phyloP scores from a whole-genome alignment of 768 basidiomycete genomes.

The Tricholoma furcatifolium region DNA sequence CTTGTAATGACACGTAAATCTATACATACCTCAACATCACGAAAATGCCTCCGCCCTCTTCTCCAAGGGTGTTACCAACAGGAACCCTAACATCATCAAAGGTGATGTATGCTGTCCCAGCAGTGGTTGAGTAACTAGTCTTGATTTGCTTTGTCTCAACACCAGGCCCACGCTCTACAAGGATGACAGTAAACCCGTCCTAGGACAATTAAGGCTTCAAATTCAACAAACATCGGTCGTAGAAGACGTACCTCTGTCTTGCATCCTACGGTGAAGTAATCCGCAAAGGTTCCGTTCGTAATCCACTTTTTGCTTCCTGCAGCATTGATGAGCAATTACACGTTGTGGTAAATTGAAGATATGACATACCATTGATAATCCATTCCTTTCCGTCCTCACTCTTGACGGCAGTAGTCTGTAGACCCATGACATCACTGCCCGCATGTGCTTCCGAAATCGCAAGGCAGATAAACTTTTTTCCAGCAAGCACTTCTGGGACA shows the following conservation, averaged over 20 bases:
- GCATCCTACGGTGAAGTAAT: constrained; percentile 72
- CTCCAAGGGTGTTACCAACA: constrained; percentile 75
- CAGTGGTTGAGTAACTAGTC: constrained; percentile 77
- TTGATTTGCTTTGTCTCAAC: constrained; percentile 75
- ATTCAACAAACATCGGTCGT: constrained; percentile 40
- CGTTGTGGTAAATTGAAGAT: background rate
- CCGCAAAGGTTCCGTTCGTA: constrained; percentile 69
- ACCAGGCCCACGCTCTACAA: constrained; percentile 36
- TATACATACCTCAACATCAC: constrained; percentile 27
- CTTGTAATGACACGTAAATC: background rate
- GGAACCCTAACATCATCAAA: constrained; percentile 87
- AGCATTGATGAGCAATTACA: background rate
- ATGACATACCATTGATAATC: constrained; percentile 67
- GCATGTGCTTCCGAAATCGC: constrained; percentile 91
- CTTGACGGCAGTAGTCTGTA: constrained; percentile 77
- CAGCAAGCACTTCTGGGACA: constrained; percentile 66
- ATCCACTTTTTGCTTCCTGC: constrained; percentile 81
- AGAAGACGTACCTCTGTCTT: constrained; percentile 47
- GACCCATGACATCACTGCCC: constrained; percentile 79
- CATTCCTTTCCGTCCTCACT: constrained; percentile 80
- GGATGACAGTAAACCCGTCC: constrained; percentile 43
- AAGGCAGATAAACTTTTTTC: constrained; percentile 82
- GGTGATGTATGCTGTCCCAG: constrained; percentile 83
- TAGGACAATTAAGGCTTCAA: constrained; percentile 24
- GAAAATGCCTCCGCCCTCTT: constrained; percentile 34